phyloP scores from a whole-genome alignment of 495 filamentous ascomycete genomes.

The Tuber microsphaerosporum region DNA sequence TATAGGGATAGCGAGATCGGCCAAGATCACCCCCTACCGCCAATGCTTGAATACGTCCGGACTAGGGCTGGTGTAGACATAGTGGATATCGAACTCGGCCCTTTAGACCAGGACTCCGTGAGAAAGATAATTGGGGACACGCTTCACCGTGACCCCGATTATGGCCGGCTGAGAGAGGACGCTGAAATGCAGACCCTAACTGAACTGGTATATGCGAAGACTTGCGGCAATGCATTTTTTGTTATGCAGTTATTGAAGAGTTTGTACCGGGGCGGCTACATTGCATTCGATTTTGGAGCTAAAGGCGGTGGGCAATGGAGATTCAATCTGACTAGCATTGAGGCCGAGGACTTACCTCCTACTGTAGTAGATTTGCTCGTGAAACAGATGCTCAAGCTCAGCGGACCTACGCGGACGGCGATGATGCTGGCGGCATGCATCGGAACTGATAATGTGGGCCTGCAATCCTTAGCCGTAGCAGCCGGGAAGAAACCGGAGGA shows the following conservation, averaged over 20 bases:
- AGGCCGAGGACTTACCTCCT: slow-evolving; percentile 37
- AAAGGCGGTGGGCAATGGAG: slow-evolving; percentile 39
- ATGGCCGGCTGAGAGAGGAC: slow-evolving; percentile 31
- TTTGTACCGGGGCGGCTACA: slow-evolving; percentile 37
- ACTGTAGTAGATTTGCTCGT: slow-evolving; percentile 41
- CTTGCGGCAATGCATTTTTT: slow-evolving; percentile 41
- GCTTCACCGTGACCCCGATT: slow-evolving; percentile 37
- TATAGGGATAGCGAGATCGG: slow-evolving; percentile 40
- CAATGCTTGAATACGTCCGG: slow-evolving; percentile 39
- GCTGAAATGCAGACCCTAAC: slow-evolving; percentile 41
- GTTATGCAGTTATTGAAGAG: slow-evolving; percentile 40
- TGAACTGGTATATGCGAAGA: slow-evolving; percentile 40
- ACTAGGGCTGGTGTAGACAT: slow-evolving; percentile 36
- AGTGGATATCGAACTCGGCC: slow-evolving; percentile 37
- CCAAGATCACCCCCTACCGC: slow-evolving; percentile 38
- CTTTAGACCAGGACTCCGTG: slow-evolving; percentile 39
- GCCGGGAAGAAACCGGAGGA: slow-evolving; percentile 38
- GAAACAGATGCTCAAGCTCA: slow-evolving; percentile 39
- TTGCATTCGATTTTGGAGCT: slow-evolving; percentile 37
- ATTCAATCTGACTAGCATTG: slow-evolving; percentile 41
- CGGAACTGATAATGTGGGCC: slow-evolving; percentile 37
- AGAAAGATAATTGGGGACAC: slow-evolving; percentile 41
- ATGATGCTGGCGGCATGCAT: slow-evolving; percentile 40
- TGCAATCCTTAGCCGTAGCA: slow-evolving; percentile 35
- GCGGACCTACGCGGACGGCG: slow-evolving; percentile 37